A percentile compares a stretch with the other conserved stretches of the same genome.
Conservation (phyloP, 345 rosid species). For the Eucalyptus marginata region DNA sequence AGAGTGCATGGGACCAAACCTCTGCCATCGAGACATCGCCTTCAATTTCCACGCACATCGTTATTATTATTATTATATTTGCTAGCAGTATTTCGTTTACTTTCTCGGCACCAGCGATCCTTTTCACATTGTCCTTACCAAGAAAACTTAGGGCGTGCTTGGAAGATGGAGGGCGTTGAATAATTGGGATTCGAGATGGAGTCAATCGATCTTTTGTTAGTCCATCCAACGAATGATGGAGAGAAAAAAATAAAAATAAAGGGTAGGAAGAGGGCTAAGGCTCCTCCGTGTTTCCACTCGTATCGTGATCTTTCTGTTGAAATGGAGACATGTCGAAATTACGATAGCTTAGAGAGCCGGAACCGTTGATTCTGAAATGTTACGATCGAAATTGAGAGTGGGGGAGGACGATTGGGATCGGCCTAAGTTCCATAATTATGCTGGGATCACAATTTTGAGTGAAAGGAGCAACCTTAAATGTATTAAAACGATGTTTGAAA, state of each 20-base stretch:
- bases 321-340: neutral
- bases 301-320: neutral
- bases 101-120: neutral
- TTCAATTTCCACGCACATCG: neutral
- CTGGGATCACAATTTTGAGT: neutral
- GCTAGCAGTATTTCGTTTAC: neutral
- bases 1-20: neutral
- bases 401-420: neutral
- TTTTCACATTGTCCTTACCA: neutral
- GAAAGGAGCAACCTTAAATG: neutral
- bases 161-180: neutral
- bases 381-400: neutral
- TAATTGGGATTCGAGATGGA: neutral
- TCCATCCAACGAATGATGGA: neutral
- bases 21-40: neutral
- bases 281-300: neutral
- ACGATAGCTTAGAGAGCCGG: neutral
- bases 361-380: neutral
- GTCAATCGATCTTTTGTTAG: neutral
- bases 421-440: neutral
- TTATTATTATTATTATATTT: neutral
- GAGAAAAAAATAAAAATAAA: neutral
- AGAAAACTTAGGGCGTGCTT: neutral
- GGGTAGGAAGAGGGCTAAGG: neutral
- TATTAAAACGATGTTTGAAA: neutral